Conservation (phyloP, 495 filamentous ascomycete species). For the Penicilliopsis zonata region DNA sequence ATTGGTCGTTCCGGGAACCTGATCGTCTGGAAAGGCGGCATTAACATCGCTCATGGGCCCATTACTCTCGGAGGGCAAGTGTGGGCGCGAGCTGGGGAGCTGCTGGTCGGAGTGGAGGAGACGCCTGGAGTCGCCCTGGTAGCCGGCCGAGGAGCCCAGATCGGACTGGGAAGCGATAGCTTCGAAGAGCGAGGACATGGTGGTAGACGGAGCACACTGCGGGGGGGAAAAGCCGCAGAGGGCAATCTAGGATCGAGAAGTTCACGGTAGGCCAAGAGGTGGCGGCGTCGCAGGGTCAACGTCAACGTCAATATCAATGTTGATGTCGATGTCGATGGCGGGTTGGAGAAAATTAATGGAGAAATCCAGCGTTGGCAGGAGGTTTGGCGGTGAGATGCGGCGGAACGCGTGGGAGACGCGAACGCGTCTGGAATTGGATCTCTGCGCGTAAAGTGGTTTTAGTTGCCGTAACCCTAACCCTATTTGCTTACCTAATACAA, state of each 20-base stretch:
- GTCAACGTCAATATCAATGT: no score
- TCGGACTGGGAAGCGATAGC: conserved; percentile 41
- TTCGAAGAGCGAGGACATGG: conserved; percentile 42
- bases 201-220: conserved; percentile 11
- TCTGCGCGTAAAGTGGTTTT: conserved; percentile 30
- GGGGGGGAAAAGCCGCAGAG: conserved; percentile 10
- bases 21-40: conserved; percentile 45
- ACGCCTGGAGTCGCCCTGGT: conserved; percentile 11
- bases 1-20: conserved; percentile 40
- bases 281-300: no score
- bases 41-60: conserved; percentile 42
- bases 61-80: conserved; percentile 39
- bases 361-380: no score
- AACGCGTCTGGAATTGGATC: conserved; percentile 17
- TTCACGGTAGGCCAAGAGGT: no score
- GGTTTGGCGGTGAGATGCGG: no score
- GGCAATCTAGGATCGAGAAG: no score
- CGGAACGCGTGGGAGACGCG: conserved; percentile 23
- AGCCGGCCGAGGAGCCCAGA: conserved; percentile 26
- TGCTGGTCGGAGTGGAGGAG: conserved; percentile 27
- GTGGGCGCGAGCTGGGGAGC: conserved; percentile 30
- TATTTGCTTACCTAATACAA: neutral
- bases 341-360: no score
- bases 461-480: no score
- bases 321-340: no score